phyloP scores from a whole-genome alignment of 148 eudicot genomes.

The Polygonum aviculare region DNA sequence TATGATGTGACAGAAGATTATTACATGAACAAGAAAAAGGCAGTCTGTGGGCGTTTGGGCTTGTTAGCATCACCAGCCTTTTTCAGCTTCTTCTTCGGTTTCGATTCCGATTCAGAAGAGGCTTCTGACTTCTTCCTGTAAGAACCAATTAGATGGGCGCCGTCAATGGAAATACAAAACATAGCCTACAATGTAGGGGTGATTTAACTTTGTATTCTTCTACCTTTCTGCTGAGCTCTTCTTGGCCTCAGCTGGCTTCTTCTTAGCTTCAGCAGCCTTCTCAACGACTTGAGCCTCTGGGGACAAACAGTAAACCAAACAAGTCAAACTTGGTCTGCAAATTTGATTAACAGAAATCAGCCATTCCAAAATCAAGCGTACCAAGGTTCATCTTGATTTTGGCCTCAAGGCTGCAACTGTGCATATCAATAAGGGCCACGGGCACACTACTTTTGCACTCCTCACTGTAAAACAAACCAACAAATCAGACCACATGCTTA shows the following conservation, averaged over 20 bases:
- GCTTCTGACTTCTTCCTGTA: constrained; percentile 34
- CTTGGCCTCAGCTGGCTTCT: constrained; percentile 12
- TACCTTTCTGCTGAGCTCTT: neutral
- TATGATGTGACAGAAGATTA: neutral
- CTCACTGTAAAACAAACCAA: constrained; percentile 33
- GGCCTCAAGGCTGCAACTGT: constrained; percentile 65
- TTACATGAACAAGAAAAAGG: constrained; percentile 73
- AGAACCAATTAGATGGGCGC: neutral
- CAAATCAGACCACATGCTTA: neutral
- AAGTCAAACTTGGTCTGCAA: too few relatives aligned
- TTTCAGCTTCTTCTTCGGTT: constrained; percentile 29
- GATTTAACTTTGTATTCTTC: too few relatives aligned
- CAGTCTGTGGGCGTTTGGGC: constrained; percentile 75
- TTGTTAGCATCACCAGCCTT: constrained; percentile 44
- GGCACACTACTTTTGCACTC: constrained; percentile 69
- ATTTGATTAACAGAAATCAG: neutral
- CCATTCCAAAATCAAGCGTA: neutral
- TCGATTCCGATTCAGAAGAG: constrained; percentile 31
- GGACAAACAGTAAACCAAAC: neutral
- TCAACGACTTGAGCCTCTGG: constrained; percentile 58
- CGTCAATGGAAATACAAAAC: too few relatives aligned
- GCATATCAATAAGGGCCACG: constrained; percentile 76
- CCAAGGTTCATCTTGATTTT: constrained; percentile 68
- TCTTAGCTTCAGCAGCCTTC: constrained; percentile 12
- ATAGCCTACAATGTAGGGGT: too few relatives aligned